A percentile compares a stretch with the other conserved stretches of the same genome.
These are phyloP conservation scores for Colletotrichum acutatum DNA, from an alignment of 2,329 filamentous ascomycete species.

Conservation along the genomic window DNA sequence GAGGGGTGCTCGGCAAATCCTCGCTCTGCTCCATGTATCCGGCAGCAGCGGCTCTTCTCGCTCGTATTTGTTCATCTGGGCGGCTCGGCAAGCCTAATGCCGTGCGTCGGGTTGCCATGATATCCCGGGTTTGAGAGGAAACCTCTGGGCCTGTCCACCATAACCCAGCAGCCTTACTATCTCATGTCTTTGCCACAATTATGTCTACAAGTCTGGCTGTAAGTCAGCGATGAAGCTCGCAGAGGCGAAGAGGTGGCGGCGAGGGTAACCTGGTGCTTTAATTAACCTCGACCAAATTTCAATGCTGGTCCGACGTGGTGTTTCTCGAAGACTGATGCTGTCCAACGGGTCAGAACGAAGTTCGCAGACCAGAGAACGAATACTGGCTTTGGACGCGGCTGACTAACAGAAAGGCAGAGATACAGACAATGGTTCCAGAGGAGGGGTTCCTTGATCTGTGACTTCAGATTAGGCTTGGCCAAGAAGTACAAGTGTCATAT, in stretches of 20 bases:
- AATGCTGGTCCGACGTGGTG: conserved; percentile 36
- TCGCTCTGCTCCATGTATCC: conserved; percentile 17
- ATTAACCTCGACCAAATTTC: conserved; percentile 24
- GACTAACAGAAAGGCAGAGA: conserved; percentile 1
- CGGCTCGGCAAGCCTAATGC: conserved; percentile 53
- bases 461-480: conserved; percentile 3
- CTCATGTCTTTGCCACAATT: conserved; percentile 34
- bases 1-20: conserved; percentile 19
- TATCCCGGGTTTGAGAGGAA: conserved; percentile 43
- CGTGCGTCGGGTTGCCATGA: conserved; percentile 56
- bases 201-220: conserved; percentile 21
- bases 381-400: conserved; percentile 13
- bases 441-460: neutral
- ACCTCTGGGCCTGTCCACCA: conserved; percentile 36
- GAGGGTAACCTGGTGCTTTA: conserved; percentile 35
- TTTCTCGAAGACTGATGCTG: neutral
- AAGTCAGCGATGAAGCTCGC: conserved; percentile 16
- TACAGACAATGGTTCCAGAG: neutral
- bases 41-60: conserved; percentile 40
- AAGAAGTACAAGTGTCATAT: conserved; percentile 15
- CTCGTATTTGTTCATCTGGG: conserved; percentile 49
- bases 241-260: neutral
- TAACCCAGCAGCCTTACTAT: conserved; percentile 21
- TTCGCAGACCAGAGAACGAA: neutral
- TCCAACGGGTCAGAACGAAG: neutral